Conservation (phyloP, 2,329 filamentous ascomycete genomes). For the Penicillium rolfsii region DNA sequence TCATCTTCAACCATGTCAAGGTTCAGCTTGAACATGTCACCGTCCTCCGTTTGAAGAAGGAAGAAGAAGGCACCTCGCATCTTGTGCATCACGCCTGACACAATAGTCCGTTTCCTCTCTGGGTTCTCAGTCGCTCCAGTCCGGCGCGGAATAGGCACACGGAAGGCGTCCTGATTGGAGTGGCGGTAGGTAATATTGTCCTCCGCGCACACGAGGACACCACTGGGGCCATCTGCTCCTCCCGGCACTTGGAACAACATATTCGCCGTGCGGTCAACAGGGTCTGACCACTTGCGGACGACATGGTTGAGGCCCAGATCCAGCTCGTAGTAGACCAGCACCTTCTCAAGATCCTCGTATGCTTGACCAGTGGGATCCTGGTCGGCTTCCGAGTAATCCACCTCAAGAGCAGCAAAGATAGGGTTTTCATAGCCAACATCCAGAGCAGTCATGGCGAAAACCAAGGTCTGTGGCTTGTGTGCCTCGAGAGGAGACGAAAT, state of each 20-base stretch:
- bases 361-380: slow-evolving; percentile 87
- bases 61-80: slow-evolving; percentile 98
- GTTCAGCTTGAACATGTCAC: slow-evolving; percentile 96
- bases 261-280: slow-evolving; percentile 85
- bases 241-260: slow-evolving; percentile 95
- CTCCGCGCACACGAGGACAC: slow-evolving; percentile 90
- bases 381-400: slow-evolving; percentile 89
- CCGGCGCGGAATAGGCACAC: slow-evolving; percentile 84
- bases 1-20: slow-evolving; percentile 86
- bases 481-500: slow-evolving; percentile 97
- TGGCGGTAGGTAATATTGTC: slow-evolving; percentile 97
- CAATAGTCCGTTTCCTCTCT: slow-evolving; percentile 82
- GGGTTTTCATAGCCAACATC: slow-evolving; percentile 98
- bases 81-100: slow-evolving; percentile 95
- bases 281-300: slow-evolving; percentile 92
- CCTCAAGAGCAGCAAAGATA: slow-evolving; percentile 90
- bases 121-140: slow-evolving; percentile 90
- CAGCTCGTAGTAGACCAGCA: slow-evolving; percentile 95
- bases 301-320: slow-evolving; percentile 97
- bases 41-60: slow-evolving; percentile 91
- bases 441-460: slow-evolving; percentile 82
- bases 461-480: slow-evolving; percentile 87
- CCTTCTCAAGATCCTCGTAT: slow-evolving; percentile 79
- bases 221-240: slow-evolving; percentile 88
- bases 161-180: slow-evolving; percentile 87